These are phyloP conservation scores for Penicillium nucicola DNA, from an alignment of 495 filamentous ascomycete genomes.

Conservation along the genomic window DNA sequence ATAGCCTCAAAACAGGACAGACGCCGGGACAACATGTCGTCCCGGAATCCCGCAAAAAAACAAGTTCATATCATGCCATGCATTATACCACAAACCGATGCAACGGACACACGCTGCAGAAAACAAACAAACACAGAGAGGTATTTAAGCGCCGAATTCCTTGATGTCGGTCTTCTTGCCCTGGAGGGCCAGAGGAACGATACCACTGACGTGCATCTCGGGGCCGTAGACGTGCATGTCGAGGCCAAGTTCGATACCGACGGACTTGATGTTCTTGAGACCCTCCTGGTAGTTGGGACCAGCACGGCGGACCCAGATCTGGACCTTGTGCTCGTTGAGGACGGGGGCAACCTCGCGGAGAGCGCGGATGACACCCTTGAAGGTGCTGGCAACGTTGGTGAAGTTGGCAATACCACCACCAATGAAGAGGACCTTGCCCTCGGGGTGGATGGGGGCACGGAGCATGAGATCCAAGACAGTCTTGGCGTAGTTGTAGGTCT, in stretches of 20 bases:
- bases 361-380: conserved; percentile 99
- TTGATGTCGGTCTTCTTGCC: conserved; percentile 57
- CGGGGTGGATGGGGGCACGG: conserved; percentile 74
- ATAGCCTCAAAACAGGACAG: conserved; percentile 26
- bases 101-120: conserved; percentile 37
- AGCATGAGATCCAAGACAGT: conserved; percentile 98
- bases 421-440: conserved; percentile 98
- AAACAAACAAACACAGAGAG: conserved; percentile 19
- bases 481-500: conserved; percentile 96
- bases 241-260: conserved; percentile 86
- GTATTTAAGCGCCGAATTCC: conserved; percentile 47
- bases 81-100: conserved; percentile 42
- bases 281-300: conserved; percentile 99
- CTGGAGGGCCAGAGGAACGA: conserved; percentile 63
- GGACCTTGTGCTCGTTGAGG: conserved; percentile 93
- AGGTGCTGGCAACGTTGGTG: conserved; percentile 93
- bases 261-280: conserved; percentile 98
- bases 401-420: conserved; percentile 99
- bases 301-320: conserved; percentile 99
- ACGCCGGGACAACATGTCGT: conserved; percentile 11
- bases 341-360: conserved; percentile 84
- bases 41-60: conserved; percentile 19
- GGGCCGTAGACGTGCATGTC: conserved; percentile 97
- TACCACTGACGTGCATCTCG: conserved; percentile 83
- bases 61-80: conserved; percentile 47